These are phyloP conservation scores for Pigoraptor vietnamica DNA, from an alignment of 78 protist genomes.

Conservation along the genomic window DNA sequence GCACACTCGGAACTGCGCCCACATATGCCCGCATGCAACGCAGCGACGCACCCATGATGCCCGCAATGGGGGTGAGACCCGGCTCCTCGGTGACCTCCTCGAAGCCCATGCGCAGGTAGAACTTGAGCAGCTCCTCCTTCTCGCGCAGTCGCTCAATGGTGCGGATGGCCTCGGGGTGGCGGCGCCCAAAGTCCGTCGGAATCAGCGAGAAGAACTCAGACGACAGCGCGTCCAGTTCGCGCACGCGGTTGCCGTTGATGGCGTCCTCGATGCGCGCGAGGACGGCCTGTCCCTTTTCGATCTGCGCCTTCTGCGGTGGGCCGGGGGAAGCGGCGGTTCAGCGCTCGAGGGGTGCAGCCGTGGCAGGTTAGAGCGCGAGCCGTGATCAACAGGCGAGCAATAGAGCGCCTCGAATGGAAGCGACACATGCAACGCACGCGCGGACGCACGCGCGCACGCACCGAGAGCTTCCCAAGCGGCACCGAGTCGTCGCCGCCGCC, in stretches of 20 bases:
- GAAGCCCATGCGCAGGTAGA: neutral
- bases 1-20: neutral
- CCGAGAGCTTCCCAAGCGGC: constrained; percentile 23
- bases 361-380: too few relatives aligned
- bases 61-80: neutral
- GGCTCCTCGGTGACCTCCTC: neutral
- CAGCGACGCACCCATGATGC: neutral
- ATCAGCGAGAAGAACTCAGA: constrained; percentile 26
- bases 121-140: constrained; percentile 17
- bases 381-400: too few relatives aligned
- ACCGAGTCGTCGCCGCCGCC: neutral
- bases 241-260: neutral
- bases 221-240: neutral
- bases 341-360: neutral
- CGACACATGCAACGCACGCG: neutral
- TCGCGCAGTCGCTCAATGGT: neutral
- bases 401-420: neutral
- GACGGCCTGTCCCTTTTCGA: neutral
- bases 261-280: neutral
- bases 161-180: constrained; percentile 18
- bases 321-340: neutral
- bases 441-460: neutral
- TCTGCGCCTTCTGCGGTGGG: neutral
- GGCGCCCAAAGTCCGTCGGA: constrained; percentile 29
- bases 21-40: neutral